A percentile compares a stretch with the other conserved stretches of the same genome.
phyloP scores from a whole-genome alignment of 2,329 filamentous ascomycete species.

The Metarhizium guizhouense region DNA sequence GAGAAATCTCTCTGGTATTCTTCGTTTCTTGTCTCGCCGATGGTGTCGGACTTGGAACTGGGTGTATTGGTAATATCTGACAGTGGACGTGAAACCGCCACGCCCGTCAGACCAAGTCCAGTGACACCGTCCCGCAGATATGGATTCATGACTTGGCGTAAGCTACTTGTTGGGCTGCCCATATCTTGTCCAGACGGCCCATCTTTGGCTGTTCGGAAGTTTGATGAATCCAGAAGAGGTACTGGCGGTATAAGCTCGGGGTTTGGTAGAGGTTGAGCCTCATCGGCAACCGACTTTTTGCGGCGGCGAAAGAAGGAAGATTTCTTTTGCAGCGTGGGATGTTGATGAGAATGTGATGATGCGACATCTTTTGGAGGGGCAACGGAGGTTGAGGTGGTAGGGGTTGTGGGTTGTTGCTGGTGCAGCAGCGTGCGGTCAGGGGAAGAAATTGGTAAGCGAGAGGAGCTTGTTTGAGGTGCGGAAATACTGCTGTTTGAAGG shows the following conservation, averaged over 20 bases:
- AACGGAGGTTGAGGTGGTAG: slow-evolving; percentile 33
- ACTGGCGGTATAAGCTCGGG: slow-evolving; percentile 33
- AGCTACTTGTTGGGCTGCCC: slow-evolving; percentile 65
- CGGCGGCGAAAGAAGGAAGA: slow-evolving; percentile 87
- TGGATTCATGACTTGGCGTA: slow-evolving; percentile 80
- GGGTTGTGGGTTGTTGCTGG: slow-evolving; percentile 18
- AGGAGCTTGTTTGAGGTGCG: background rate
- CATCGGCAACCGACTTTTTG: slow-evolving; percentile 80
- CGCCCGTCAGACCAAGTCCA: slow-evolving; percentile 19
- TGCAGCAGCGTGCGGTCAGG: slow-evolving; percentile 26
- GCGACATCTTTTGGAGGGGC: slow-evolving; percentile 41
- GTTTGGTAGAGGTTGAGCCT: slow-evolving; percentile 50
- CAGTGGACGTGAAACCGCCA: slow-evolving; percentile 9
- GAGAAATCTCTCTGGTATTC: slow-evolving; percentile 55
- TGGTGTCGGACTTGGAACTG: slow-evolving; percentile 10
- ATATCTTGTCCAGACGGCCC: slow-evolving; percentile 25
- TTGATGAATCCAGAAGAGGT: slow-evolving; percentile 26
- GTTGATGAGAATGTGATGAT: slow-evolving; percentile 35
- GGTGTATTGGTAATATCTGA: slow-evolving; percentile 17
- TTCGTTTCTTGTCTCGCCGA: slow-evolving; percentile 19
- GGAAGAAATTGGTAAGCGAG: slow-evolving; percentile 15
- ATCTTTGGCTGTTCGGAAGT: slow-evolving; percentile 21
- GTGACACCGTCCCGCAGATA: slow-evolving; percentile 44
- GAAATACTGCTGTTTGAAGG: slow-evolving; percentile 1
- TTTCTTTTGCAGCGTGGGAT: slow-evolving; percentile 69